Conservation (phyloP, 306 rosid species). For the Cucurbita pepo region DNA sequence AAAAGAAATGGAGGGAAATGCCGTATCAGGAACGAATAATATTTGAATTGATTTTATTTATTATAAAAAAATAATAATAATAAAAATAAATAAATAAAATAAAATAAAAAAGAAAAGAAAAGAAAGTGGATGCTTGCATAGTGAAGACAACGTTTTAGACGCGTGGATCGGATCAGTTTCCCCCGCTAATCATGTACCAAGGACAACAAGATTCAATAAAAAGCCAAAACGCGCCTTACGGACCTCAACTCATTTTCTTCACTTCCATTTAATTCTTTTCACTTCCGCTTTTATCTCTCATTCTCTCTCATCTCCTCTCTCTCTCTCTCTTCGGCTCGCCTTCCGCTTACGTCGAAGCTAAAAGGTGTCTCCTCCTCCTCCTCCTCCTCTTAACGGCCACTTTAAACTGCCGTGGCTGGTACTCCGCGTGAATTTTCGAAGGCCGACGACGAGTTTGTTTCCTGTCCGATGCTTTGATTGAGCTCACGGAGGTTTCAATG, state of each 20-base stretch:
- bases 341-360: background rate
- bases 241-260: conserved; percentile 14
- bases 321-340: background rate
- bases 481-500: background rate
- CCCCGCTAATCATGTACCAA: conserved; percentile 3
- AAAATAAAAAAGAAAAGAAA: background rate
- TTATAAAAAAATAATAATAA: background rate
- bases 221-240: background rate
- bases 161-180: conserved; percentile 2
- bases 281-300: conserved; percentile 13
- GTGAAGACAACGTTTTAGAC: background rate
- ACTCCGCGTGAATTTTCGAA: background rate
- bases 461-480: conserved; percentile 18
- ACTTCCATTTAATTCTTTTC: conserved; percentile 14
- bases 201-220: conserved; percentile 4
- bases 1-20: background rate
- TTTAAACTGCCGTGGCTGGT: background rate
- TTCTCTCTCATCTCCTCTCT: background rate
- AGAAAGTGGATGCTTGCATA: background rate
- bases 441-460: background rate
- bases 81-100: too few species aligned
- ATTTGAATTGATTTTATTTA: background rate
- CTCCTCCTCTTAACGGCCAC: background rate
- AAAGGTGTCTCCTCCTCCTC: background rate
- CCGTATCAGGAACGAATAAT: background rate